Evolutionary conservation across 805 yeast species (phyloP), one percentile per base, ranked within the genome.

Genomic region (Kazachstania psychrophila): DNA sequence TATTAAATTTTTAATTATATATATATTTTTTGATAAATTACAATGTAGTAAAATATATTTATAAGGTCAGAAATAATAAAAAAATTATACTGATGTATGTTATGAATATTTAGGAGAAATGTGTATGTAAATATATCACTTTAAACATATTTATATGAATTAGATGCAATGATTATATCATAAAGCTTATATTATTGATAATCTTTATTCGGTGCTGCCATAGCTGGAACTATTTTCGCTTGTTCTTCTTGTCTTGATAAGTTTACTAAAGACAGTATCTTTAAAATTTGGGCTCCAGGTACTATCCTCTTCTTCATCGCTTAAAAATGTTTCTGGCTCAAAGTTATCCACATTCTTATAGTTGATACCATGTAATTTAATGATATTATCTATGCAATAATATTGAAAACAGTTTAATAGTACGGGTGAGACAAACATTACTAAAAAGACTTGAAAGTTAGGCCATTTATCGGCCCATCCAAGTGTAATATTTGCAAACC

Each of bases 381-480:
- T 81, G 41, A 83, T 75, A 51, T 75, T 80, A 51, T 83, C 94
- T 27, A 82, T 72, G 44, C 82, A 70, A 31, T 77, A 68, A 47
- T 79, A 75, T 55, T 83, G 94, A 58, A 83, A 69, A 43, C 81
- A 72, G 54, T 83, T 83, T 71, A 83, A 69, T 41, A 79, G 55
- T 5, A 81, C 65, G 1, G 94, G 94, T 46, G 81, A 80, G 7
- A 83, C 72, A 53, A 92, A 73, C 77, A 89, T 80, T 18, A 92
- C 95, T 42, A 89, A 72, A 27, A 82, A 78, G 12, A 89, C 84
- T 56, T 92, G 95, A 26, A 86, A 68, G 43, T 80, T 76, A 2
- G 94, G 92, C 57, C 77, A 77, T 36, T 73, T 73, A 48, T 80
- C 79, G 4, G 92, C 73, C 92, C 95, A 83, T n/a, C 83, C 74